Evolutionary conservation across 192 early-diverging fungal species (phyloP).

Genomic region (Coemansia sp.): DNA sequence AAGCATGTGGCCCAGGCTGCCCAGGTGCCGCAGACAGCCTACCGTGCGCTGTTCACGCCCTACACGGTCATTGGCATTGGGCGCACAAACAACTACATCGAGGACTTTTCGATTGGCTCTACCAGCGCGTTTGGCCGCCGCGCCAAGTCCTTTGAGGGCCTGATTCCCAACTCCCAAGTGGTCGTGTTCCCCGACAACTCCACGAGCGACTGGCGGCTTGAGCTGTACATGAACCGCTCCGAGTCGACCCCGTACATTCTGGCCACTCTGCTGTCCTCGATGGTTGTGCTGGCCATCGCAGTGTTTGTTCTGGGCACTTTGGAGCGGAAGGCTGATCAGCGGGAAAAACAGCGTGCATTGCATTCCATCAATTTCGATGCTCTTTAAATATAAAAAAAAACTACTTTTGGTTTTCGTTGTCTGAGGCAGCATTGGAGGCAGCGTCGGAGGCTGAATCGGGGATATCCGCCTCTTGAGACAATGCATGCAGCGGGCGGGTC

Average conservation of each 20-base stretch:
- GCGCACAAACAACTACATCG: slow-evolving; percentile 94
- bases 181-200: slow-evolving; percentile 70
- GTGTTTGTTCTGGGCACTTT: slow-evolving; percentile 69
- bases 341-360: slow-evolving; percentile 71
- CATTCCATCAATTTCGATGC: slow-evolving; percentile 94
- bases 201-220: slow-evolving; percentile 67
- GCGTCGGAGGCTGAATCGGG: neutral
- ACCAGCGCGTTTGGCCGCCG: slow-evolving; percentile 20
- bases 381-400: slow-evolving; percentile 50
- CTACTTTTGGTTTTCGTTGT: slow-evolving; percentile 8
- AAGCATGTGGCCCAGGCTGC: slow-evolving; percentile 77
- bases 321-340: slow-evolving; percentile 76
- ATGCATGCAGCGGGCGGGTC: neutral
- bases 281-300: slow-evolving; percentile 68
- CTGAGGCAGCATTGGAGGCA: neutral
- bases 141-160: slow-evolving; percentile 62
- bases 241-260: slow-evolving; percentile 82
- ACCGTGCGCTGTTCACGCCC: slow-evolving; percentile 72
- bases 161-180: slow-evolving; percentile 92
- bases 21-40: slow-evolving; percentile 77
- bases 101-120: slow-evolving; percentile 82
- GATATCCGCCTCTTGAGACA: slow-evolving; percentile 4
- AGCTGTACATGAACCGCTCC: slow-evolving; percentile 86
- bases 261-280: slow-evolving; percentile 66
- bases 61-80: slow-evolving; percentile 87